These are phyloP conservation scores for Clavispora phyllophila DNA, from an alignment of 805 yeast genomes.

Conservation along the genomic window DNA sequence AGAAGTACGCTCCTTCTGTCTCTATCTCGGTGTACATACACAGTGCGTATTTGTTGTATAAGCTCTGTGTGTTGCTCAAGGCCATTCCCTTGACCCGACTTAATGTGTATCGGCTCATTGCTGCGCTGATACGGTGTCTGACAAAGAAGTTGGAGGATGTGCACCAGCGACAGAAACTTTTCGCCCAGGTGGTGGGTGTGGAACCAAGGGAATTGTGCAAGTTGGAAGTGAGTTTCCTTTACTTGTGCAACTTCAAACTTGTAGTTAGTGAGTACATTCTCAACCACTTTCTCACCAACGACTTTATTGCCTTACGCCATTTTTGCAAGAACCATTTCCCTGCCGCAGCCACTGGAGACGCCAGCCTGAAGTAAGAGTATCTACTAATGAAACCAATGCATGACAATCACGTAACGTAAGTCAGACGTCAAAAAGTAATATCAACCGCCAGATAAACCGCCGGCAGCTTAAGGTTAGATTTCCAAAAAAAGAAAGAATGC, in stretches of 20 bases:
- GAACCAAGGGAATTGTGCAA: constrained; percentile 38
- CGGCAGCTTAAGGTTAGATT: too few species aligned
- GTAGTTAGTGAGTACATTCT: constrained; percentile 35
- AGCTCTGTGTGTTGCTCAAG: constrained; percentile 28
- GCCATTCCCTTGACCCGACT: constrained; percentile 28
- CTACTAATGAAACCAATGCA: background rate
- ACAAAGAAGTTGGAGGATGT: constrained; percentile 41
- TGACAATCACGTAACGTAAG: background rate
- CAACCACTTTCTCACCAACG: constrained; percentile 27
- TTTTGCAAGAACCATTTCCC: constrained; percentile 14
- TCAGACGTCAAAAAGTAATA: too few species aligned
- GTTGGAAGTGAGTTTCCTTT: constrained; percentile 48
- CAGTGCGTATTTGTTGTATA: constrained; percentile 34
- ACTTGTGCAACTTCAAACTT: constrained; percentile 45
- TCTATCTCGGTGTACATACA: constrained; percentile 37
- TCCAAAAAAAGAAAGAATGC: constrained; percentile 11
- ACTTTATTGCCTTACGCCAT: constrained; percentile 26
- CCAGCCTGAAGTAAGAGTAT: background rate
- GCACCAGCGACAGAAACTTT: constrained; percentile 37
- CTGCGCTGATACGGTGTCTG: constrained; percentile 36
- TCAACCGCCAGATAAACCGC: too few species aligned
- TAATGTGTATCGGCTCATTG: constrained; percentile 36
- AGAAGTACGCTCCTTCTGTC: constrained; percentile 35
- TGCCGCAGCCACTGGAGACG: background rate
- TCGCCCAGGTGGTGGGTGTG: constrained; percentile 44